Conservation (phyloP, 495 filamentous ascomycete species). For the Pseudevernia furfuracea region DNA sequence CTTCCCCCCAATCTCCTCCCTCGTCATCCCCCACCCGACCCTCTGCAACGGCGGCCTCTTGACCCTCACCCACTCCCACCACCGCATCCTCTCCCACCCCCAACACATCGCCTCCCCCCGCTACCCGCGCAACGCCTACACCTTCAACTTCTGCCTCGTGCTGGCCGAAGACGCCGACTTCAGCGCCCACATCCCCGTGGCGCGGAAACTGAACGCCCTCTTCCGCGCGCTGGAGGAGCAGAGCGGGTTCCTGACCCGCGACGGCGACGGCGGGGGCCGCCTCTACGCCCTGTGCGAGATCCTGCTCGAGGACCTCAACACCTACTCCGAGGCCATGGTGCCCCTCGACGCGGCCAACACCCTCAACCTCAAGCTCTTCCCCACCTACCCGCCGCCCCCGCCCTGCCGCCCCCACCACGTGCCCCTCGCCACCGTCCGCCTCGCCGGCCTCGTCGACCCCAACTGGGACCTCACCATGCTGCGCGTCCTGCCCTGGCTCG, state of each 20-base stretch:
- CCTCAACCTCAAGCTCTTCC: constrained; percentile 93
- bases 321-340: constrained; percentile 97
- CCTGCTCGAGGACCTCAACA: constrained; percentile 89
- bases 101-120: constrained; percentile 69
- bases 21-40: constrained; percentile 85
- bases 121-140: constrained; percentile 90
- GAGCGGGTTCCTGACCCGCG: constrained; percentile 57
- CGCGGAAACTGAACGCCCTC: constrained; percentile 71
- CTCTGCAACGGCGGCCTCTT: constrained; percentile 64
- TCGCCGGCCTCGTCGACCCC: constrained; percentile 65
- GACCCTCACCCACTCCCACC: constrained; percentile 67
- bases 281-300: constrained; percentile 81
- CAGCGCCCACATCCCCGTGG: constrained; percentile 69
- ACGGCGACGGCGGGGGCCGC: constrained; percentile 47
- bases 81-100: constrained; percentile 80
- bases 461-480: constrained; percentile 87
- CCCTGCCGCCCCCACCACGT: constrained; percentile 80
- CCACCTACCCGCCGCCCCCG: constrained; percentile 68
- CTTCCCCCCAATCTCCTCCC: constrained; percentile 75
- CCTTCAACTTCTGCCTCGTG: constrained; percentile 93
- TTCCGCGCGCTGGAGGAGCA: constrained; percentile 87
- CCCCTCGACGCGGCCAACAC: constrained; percentile 91
- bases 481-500: constrained; percentile 69
- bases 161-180: constrained; percentile 63
- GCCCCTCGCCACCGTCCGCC: constrained; percentile 77